A percentile compares a stretch with the other conserved stretches of the same genome.
Evolutionary conservation across 2,329 filamentous ascomycete genomes (phyloP).

Genomic region (Orbilia ellipsospora): DNA sequence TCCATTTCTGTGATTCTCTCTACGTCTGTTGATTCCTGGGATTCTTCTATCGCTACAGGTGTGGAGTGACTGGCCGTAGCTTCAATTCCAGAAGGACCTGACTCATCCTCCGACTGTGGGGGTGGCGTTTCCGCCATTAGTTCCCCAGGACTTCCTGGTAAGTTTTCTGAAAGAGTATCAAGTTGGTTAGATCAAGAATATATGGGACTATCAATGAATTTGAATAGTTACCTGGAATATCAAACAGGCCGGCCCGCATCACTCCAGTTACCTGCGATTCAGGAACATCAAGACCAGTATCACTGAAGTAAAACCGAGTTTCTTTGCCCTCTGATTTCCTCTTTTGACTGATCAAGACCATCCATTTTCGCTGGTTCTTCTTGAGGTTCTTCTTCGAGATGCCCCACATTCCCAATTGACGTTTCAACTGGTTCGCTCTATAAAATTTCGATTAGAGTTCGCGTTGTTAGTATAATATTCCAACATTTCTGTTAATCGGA

Average conservation of each 20-base stretch:
- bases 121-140: conserved; percentile 28
- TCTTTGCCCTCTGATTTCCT: conserved; percentile 22
- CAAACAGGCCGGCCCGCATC: conserved; percentile 1
- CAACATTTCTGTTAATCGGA: conserved; percentile 9
- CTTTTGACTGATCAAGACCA: conserved; percentile 17
- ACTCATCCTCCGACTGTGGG: neutral
- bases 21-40: neutral
- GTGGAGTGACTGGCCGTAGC: neutral
- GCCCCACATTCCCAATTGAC: conserved; percentile 38
- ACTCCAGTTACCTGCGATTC: conserved; percentile 28
- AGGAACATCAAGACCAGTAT: conserved; percentile 26
- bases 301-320: conserved; percentile 38
- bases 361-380: conserved; percentile 43
- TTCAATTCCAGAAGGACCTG: neutral
- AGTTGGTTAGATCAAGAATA: neutral
- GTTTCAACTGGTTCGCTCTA: conserved; percentile 45
- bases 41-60: neutral
- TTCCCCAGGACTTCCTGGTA: conserved; percentile 35
- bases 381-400: conserved; percentile 37
- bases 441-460: neutral
- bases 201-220: neutral
- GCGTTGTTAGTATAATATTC: conserved; percentile 27
- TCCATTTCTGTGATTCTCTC: neutral
- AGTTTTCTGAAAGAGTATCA: neutral
- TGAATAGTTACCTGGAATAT: conserved; percentile 19